Conservation (phyloP, 176 grass and related monocot species). For the Cocos nucifera region DNA sequence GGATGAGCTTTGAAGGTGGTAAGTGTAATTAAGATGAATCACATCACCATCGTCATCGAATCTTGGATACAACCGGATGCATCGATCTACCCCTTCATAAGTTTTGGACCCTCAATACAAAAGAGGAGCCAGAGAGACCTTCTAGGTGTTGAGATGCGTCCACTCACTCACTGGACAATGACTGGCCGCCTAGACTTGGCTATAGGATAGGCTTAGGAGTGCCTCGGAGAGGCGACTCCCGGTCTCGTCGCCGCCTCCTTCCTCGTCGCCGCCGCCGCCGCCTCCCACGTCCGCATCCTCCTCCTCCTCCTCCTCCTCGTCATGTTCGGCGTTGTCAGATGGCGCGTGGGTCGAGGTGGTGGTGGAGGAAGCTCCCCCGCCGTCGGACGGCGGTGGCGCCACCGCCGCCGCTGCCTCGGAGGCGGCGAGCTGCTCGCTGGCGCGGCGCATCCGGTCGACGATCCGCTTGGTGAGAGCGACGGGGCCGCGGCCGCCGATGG, state of each 20-base stretch:
- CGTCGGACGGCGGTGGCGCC: conserved; percentile 22
- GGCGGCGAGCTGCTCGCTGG: conserved; percentile 1
- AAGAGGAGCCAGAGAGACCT: conserved; percentile 1
- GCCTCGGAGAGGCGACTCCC: conserved; percentile 7
- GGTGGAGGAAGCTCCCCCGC: conserved; percentile 60
- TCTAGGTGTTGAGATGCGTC: neutral
- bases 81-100: conserved; percentile 13
- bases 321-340: conserved; percentile 29
- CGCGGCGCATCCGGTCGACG: neutral
- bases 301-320: conserved; percentile 9
- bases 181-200: conserved; percentile 23
- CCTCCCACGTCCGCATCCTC: conserved; percentile 5
- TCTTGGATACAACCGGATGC: neutral
- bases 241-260: neutral
- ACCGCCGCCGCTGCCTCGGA: neutral
- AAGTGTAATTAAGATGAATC: neutral
- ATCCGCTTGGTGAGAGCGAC: neutral
- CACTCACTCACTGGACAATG: too few relatives aligned
- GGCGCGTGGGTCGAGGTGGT: conserved; percentile 50
- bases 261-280: neutral
- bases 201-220: conserved; percentile 42
- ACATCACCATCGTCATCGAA: neutral
- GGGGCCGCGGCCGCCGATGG: conserved; percentile 45
- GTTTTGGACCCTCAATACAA: conserved; percentile 24
- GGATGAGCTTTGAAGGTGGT: too few relatives aligned